Percentiles rank a stretch among this genome's conserved stretches.
phyloP scores from a whole-genome alignment of 768 basidiomycete species.

The Crepidotus variabilis region DNA sequence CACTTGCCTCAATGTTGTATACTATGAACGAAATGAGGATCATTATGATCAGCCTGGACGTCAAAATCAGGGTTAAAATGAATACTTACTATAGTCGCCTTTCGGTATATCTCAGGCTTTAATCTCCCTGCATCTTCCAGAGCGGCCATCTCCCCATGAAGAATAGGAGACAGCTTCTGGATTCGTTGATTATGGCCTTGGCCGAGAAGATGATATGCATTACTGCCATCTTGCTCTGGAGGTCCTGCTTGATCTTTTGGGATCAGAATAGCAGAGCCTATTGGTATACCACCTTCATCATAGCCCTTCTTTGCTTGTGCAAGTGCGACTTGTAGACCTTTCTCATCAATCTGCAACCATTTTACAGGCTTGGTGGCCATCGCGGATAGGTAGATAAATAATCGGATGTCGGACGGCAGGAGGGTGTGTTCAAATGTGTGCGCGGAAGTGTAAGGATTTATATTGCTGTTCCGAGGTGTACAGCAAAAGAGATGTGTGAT shows the following conservation, averaged over 20 bases:
- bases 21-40: conserved; percentile 17
- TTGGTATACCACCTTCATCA: conserved; percentile 57
- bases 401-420: no score
- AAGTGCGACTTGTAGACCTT: conserved; percentile 17
- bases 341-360: conserved; percentile 13
- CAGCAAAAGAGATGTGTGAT: no score
- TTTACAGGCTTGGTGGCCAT: not conserved
- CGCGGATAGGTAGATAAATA: not conserved
- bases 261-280: conserved; percentile 45
- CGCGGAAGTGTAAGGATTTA: no score
- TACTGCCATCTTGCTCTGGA: conserved; percentile 4
- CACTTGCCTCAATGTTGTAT: conserved; percentile 31
- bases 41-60: not conserved
- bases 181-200: conserved; percentile 32
- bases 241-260: conserved; percentile 14
- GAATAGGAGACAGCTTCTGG: conserved; percentile 28
- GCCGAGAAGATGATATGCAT: conserved; percentile 18
- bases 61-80: not conserved
- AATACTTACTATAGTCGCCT: conserved; percentile 44
- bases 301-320: conserved; percentile 43
- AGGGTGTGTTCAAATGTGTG: no score
- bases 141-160: conserved; percentile 35
- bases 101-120: conserved; percentile 39
- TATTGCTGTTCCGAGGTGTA: no score
- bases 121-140: conserved; percentile 50